Conservation (phyloP, 2,329 filamentous ascomycete genomes). For the Neofusicoccum sp. region DNA sequence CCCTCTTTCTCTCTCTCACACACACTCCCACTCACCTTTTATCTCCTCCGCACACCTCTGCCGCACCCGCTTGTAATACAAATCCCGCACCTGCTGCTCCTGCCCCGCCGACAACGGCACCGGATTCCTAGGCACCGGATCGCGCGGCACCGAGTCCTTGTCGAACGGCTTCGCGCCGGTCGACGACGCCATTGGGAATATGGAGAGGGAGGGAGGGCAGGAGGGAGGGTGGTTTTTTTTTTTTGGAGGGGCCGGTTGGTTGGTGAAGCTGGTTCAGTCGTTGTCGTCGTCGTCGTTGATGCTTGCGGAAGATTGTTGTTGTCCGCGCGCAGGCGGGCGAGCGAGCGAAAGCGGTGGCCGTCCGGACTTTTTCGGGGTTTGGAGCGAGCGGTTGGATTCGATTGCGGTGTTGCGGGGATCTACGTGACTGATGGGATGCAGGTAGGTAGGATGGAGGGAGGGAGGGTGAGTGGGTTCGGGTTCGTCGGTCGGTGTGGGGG, state of each 20-base stretch:
- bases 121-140: conserved; percentile 59
- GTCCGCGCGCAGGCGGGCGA: too few relatives aligned
- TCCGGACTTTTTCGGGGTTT: too few relatives aligned
- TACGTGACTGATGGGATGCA: neutral
- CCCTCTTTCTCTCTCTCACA: neutral
- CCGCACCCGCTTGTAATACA: conserved; percentile 79
- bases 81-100: conserved; percentile 75
- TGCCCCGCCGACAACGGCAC: conserved; percentile 79
- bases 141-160: conserved; percentile 4
- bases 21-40: conserved; percentile 36
- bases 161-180: neutral
- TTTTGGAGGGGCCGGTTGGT: too few relatives aligned
- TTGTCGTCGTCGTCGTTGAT: too few relatives aligned
- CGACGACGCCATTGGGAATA: neutral
- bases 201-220: too few relatives aligned
- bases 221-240: too few relatives aligned
- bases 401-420: too few relatives aligned
- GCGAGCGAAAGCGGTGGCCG: too few relatives aligned
- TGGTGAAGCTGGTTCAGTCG: too few relatives aligned
- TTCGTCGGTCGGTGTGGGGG: neutral
- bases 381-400: too few relatives aligned
- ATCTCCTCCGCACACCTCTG: conserved; percentile 64
- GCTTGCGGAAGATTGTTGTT: too few relatives aligned
- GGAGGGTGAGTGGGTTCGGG: neutral
- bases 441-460: neutral